phyloP scores from a whole-genome alignment of 495 filamentous ascomycete genomes.

The Immersiella caudata region DNA sequence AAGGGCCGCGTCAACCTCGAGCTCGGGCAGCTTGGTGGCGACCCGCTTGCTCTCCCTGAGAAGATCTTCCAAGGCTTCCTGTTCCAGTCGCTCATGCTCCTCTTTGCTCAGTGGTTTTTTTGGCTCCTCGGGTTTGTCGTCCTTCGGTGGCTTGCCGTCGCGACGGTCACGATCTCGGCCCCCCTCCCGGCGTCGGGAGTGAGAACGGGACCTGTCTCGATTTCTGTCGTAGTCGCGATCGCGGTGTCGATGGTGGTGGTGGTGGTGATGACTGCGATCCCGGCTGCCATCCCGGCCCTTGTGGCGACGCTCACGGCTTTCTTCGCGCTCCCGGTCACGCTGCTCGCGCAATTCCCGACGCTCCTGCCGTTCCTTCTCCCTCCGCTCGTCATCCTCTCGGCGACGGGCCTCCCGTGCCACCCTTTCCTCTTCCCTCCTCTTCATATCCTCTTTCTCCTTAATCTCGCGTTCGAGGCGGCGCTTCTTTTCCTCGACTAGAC shows the following conservation, averaged over 20 bases:
- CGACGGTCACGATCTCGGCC: conserved; percentile 39
- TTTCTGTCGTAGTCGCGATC: conserved; percentile 41
- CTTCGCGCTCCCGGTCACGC: conserved; percentile 45
- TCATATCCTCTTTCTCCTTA: conserved; percentile 58
- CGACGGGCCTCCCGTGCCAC: conserved; percentile 61
- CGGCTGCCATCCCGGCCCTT: conserved; percentile 36
- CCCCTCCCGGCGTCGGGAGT: conserved; percentile 31
- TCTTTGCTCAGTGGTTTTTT: conserved; percentile 57
- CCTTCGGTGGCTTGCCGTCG: conserved; percentile 22
- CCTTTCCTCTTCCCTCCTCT: conserved; percentile 62
- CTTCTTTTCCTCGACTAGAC: conserved; percentile 69
- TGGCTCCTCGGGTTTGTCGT: conserved; percentile 38
- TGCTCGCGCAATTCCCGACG: conserved; percentile 62
- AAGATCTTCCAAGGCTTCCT: conserved; percentile 57
- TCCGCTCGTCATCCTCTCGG: conserved; percentile 62
- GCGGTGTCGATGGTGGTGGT: conserved; percentile 37
- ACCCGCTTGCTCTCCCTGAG: conserved; percentile 56
- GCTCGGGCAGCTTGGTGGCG: conserved; percentile 48
- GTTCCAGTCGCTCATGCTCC: conserved; percentile 56
- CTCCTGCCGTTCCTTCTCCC: conserved; percentile 58
- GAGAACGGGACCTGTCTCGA: conserved; percentile 36
- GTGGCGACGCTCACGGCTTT: conserved; percentile 20
- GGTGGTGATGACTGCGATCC: conserved; percentile 39
- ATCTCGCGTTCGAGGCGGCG: conserved; percentile 64
- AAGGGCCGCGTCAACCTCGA: conserved; percentile 56